phyloP scores from a whole-genome alignment of 2,329 filamentous ascomycete genomes.

The Pseudocercospora ulei region DNA sequence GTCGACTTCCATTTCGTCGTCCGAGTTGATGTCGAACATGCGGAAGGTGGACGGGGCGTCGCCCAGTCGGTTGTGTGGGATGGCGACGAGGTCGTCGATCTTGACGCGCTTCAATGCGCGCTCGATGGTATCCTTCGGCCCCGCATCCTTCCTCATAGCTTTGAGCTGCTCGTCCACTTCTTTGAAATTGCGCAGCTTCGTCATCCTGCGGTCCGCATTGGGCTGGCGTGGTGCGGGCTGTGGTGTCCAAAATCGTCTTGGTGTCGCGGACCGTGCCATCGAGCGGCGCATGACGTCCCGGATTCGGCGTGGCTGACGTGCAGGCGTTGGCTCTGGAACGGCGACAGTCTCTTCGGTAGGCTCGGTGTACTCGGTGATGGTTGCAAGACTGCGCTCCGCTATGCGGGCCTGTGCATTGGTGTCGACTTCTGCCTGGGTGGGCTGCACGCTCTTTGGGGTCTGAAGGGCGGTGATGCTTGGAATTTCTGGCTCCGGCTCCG shows the following conservation, averaged over 20 bases:
- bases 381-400: slow-evolving; percentile 14
- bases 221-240: slow-evolving; percentile 21
- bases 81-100: slow-evolving; percentile 27
- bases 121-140: slow-evolving; percentile 25
- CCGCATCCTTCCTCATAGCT: slow-evolving; percentile 24
- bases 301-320: slow-evolving; percentile 9
- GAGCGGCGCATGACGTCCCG: slow-evolving; percentile 8
- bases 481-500: slow-evolving; percentile 9
- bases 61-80: slow-evolving; percentile 31
- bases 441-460: slow-evolving; percentile 7
- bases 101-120: slow-evolving; percentile 30
- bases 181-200: slow-evolving; percentile 23
- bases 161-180: slow-evolving; percentile 23
- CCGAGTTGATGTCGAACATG: slow-evolving; percentile 29
- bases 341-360: slow-evolving; percentile 11
- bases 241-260: slow-evolving; percentile 15
- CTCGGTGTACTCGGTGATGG: slow-evolving; percentile 27
- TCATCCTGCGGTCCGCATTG: slow-evolving; percentile 28
- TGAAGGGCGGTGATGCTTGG: slow-evolving; percentile 2
- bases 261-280: slow-evolving; percentile 5
- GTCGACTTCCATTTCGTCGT: slow-evolving; percentile 33
- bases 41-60: slow-evolving; percentile 29
- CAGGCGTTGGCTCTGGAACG: slow-evolving; percentile 13
- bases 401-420: slow-evolving; percentile 11
- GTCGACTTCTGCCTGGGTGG: slow-evolving; percentile 12